phyloP scores from a whole-genome alignment of 352 stramenopile species.

The Phytopythium ostracodes region DNA sequence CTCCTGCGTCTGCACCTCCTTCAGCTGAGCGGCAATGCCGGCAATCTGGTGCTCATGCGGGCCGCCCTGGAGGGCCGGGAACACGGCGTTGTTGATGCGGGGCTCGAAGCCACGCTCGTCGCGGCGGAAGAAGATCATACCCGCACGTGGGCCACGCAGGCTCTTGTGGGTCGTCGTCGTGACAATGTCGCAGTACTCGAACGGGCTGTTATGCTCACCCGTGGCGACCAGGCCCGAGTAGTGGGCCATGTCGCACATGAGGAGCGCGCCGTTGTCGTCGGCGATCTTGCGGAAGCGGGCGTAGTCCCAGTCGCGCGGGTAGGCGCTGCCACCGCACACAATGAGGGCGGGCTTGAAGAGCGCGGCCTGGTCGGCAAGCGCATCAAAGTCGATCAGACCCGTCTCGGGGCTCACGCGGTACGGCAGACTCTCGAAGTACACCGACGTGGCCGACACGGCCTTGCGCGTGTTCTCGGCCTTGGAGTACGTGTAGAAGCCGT shows the following conservation, averaged over 20 bases:
- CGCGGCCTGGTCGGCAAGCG: slow-evolving; percentile 90
- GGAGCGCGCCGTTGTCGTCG: slow-evolving; percentile 95
- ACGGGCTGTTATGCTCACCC: slow-evolving; percentile 92
- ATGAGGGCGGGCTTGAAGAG: slow-evolving; percentile 98
- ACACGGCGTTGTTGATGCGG: slow-evolving; percentile 98
- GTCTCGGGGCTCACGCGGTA: slow-evolving; percentile 95
- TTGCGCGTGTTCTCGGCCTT: slow-evolving; percentile 97
- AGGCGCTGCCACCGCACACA: slow-evolving; percentile 96
- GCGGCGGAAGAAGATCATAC: slow-evolving; percentile 99
- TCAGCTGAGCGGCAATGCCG: slow-evolving; percentile 97
- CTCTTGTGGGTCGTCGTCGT: slow-evolving; percentile 99
- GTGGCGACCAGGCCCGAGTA: slow-evolving; percentile 98
- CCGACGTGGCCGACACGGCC: slow-evolving; percentile 98
- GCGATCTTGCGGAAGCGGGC: slow-evolving; percentile 96
- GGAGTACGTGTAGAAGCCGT: slow-evolving; percentile 97
- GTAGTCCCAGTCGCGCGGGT: slow-evolving; percentile 99
- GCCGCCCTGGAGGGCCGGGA: slow-evolving; percentile 97
- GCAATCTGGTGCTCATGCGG: slow-evolving; percentile 99
- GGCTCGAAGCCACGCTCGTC: slow-evolving; percentile 92
- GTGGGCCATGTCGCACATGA: slow-evolving; percentile 99
- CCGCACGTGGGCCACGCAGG: slow-evolving; percentile 94
- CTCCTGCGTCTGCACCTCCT: slow-evolving; percentile 95
- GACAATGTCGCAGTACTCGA: slow-evolving; percentile 98
- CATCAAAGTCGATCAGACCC: slow-evolving; percentile 97
- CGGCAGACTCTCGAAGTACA: slow-evolving; percentile 99